Conservation (phyloP, 2,329 filamentous ascomycete genomes). For the Triangularia setosa region DNA sequence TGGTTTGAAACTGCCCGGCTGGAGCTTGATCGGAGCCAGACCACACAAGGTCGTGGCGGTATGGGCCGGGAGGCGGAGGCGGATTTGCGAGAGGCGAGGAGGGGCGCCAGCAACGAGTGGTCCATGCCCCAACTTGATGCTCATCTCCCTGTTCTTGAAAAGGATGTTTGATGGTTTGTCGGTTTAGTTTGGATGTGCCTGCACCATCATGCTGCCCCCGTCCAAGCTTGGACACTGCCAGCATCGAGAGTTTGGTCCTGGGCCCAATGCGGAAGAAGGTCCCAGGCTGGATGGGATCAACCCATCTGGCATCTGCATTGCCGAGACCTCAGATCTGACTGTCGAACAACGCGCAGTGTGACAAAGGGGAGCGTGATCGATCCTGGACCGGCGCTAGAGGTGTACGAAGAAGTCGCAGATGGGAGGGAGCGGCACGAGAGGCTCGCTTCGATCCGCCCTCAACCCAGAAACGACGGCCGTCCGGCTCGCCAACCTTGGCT, state of each 20-base stretch:
- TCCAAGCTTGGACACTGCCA: conserved; percentile 5
- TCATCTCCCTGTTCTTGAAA: conserved; percentile 6
- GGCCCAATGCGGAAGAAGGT: conserved; percentile 14
- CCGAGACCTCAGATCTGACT: conserved; percentile 16
- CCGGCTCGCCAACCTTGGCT: conserved; percentile 19
- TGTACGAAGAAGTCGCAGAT: conserved; percentile 14
- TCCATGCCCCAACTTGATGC: conserved; percentile 18
- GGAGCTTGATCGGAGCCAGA: conserved; percentile 16
- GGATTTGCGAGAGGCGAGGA: conserved; percentile 20
- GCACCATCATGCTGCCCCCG: conserved; percentile 6
- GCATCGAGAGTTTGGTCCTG: conserved; percentile 16
- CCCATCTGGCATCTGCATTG: conserved; percentile 20
- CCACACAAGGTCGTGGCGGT: not conserved
- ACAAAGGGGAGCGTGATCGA: conserved; percentile 7
- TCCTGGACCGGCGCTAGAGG: conserved; percentile 4
- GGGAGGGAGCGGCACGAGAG: conserved; percentile 17
- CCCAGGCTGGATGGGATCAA: conserved; percentile 13
- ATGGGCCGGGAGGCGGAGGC: conserved; percentile 4
- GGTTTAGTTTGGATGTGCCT: conserved; percentile 19
- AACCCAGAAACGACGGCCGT: conserved; percentile 18
- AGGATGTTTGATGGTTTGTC: conserved; percentile 16
- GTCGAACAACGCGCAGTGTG: conserved; percentile 15
- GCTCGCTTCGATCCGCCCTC: conserved; percentile 25
- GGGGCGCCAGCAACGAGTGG: conserved; percentile 13
- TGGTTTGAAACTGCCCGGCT: conserved; percentile 20